Conservation (phyloP, 2,329 filamentous ascomycete species). For the Colletotrichum caudatum region DNA sequence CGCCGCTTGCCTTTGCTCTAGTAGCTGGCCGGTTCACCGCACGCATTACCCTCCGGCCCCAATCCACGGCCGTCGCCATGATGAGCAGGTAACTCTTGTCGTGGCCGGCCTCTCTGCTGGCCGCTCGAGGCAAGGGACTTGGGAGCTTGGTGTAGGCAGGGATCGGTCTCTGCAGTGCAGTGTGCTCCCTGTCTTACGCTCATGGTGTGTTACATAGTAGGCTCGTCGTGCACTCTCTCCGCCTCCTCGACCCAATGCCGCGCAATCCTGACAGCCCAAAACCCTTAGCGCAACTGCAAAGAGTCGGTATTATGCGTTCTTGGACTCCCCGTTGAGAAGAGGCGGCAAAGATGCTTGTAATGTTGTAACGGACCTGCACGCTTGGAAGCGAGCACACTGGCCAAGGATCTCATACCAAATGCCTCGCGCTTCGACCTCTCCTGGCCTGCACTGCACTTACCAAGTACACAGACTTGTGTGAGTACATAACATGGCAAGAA, state of each 20-base stretch:
- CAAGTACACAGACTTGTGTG: constrained; percentile 34
- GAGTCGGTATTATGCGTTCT: constrained; percentile 8
- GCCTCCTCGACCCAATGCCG: constrained; percentile 18
- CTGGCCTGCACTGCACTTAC: constrained; percentile 34
- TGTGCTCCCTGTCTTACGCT: constrained; percentile 10
- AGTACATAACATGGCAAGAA: constrained; percentile 20
- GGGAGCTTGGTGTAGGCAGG: constrained; percentile 4
- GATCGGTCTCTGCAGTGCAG: constrained; percentile 1
- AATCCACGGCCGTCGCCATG: constrained; percentile 8
- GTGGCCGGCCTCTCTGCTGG: not conserved
- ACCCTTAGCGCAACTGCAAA: constrained; percentile 20
- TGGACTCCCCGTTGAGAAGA: constrained; percentile 10
- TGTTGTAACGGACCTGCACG: not conserved
- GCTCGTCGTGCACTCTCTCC: constrained; percentile 14
- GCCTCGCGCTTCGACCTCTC: constrained; percentile 16
- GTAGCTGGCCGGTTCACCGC: constrained; percentile 2
- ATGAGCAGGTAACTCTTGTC: constrained; percentile 11
- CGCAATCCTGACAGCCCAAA: constrained; percentile 9
- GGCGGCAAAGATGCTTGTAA: not conserved
- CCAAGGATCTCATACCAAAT: not conserved
- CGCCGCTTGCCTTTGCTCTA: not conserved
- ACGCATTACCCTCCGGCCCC: constrained; percentile 1
- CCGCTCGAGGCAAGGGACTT: constrained; percentile 13
- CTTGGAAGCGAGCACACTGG: constrained; percentile 6
- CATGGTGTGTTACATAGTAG: constrained; percentile 1